Evolutionary conservation across 306 rosid species (phyloP), one percentile per base, ranked within the genome.

Genomic region (Cicer bijugum): DNA sequence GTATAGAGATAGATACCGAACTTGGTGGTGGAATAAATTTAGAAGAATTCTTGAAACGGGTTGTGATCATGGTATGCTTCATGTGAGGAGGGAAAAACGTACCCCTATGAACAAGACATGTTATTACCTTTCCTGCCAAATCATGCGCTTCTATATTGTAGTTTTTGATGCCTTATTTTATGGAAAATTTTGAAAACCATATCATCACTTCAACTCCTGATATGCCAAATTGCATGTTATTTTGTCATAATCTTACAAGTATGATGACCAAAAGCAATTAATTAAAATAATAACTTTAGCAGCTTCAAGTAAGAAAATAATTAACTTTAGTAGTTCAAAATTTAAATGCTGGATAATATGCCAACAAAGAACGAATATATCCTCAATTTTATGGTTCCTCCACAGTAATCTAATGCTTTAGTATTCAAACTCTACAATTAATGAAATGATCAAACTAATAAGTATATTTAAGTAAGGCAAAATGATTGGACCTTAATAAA

Each of bases 81-180:
- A 74, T 74, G 53, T 55, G 69, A 77, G 78, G 82, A 40, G 78
- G 71, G 69, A 52, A 81, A 77, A 72, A 64, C 73, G 76, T 74
- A 63, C 82, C 72, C 72, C 78, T 57, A 81, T 70, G 35, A 74
- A 74, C 87, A 63, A 81, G 83, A 81, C 85, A 84, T 84, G 83
- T 81, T 81, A 77, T 84, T 84, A 42, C 85, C 85, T 73, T 77
- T 56, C 85, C 67, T 51, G 78, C 83, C 83, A 67, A 81, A 84
- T 74, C 87, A 84, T 77, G 72, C 71, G 2, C 73, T 64, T 84
- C 75, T 68, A 40, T 6, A 77, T 74, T 77, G 3, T 40, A 15
- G 37, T 42, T 46, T 55, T 57, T 63, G 73, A 75, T 57, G 37
- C 77, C 80, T 77, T 73, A 68, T 77, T 84, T 77, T 76, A 16